Base-by-base conservation (phyloP, 179 eudicot species). In the Vitellaria paradoxa region DNA sequence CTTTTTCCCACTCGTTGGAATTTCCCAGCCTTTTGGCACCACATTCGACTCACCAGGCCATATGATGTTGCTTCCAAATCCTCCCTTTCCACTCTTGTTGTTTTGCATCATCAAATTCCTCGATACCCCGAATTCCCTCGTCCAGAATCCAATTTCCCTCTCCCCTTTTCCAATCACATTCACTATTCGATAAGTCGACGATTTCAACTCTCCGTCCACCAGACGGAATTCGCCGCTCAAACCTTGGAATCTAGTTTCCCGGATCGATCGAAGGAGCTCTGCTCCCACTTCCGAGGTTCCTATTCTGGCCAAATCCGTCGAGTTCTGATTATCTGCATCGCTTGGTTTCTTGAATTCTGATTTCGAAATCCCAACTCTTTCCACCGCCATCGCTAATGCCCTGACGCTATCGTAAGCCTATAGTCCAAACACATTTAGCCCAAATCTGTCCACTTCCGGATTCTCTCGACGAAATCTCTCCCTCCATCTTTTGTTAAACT, bases 351-450 rank as follows among this genome's bases (percentile, higher is more conserved):
- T 75, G 67, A 84, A 87, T 12, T 45, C 68, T 13, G 66, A 68
- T 70, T 79, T 68, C 0, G 78, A 10, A 5, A 45, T 55, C 14
- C 79, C 63, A 12, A 82, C 83, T 77, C 73, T 65, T 81, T 90
- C 93, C 18, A 82, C 82, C 4, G 94, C 90, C 74, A 67, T 73
- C 7, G 94, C 94, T 50, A 90, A 77, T 56, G 89, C 87, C 3
- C 23, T 69, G 24, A 86, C 85, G 23, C 89, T 75, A 79, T 90
- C 91, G 69, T 88, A 89, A 56, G 91, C 93, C 90, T 90, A 87
- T 1, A 86, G 23, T 7, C 89, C 89, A 61, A 23, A 82, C 1
- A 84, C 50, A 72, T 74, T 77, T 15, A 65, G n/a, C 3, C 13
- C 20, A 14, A 42, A 18, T 63, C 60, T 24, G 9, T 68, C 72